Evolutionary conservation across 2,329 filamentous ascomycete genomes (phyloP).

Genomic region (Phyllachora maydis): DNA sequence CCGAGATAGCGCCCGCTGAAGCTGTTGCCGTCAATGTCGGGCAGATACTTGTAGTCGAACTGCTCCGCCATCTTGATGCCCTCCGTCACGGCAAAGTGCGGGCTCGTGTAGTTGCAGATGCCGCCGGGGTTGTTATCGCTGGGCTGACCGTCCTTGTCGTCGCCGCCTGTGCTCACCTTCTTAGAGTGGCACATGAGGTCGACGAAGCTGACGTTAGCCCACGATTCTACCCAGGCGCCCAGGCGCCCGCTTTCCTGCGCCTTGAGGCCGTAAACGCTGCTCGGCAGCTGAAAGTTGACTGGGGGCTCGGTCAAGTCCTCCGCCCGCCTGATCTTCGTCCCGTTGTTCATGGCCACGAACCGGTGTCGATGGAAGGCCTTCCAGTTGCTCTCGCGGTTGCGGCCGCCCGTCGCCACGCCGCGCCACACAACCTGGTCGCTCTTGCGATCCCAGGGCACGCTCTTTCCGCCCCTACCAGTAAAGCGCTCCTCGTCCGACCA

Average conservation of each 20-base stretch:
- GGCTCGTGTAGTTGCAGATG: constrained; percentile 25
- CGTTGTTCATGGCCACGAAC: constrained; percentile 54
- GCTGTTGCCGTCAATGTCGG: constrained; percentile 58
- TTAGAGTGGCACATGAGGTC: constrained; percentile 28
- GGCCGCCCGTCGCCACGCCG: constrained; percentile 44
- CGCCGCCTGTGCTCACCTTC: no score
- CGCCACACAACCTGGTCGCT: constrained; percentile 35
- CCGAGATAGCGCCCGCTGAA: constrained; percentile 49
- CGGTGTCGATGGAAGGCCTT: constrained; percentile 54
- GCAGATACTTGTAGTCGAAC: constrained; percentile 45
- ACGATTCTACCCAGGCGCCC: constrained; percentile 24
- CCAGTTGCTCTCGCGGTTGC: constrained; percentile 41
- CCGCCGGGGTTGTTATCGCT: no score
- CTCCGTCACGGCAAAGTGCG: constrained; percentile 18
- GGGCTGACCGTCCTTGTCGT: no score
- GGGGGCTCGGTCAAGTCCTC: constrained; percentile 20
- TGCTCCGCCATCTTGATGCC: constrained; percentile 26
- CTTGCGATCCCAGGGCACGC: constrained; percentile 38
- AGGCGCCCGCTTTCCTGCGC: constrained; percentile 22
- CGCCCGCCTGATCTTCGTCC: constrained; percentile 29
- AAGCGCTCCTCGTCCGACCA: constrained; percentile 43
- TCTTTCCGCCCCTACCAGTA: constrained; percentile 30
- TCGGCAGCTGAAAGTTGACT: constrained; percentile 32
- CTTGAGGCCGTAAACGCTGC: constrained; percentile 22
- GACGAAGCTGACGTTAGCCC: constrained; percentile 29